Base-by-base conservation (phyloP, 371 early-diverging fungal genomes). In the Mucor irregularis region DNA sequence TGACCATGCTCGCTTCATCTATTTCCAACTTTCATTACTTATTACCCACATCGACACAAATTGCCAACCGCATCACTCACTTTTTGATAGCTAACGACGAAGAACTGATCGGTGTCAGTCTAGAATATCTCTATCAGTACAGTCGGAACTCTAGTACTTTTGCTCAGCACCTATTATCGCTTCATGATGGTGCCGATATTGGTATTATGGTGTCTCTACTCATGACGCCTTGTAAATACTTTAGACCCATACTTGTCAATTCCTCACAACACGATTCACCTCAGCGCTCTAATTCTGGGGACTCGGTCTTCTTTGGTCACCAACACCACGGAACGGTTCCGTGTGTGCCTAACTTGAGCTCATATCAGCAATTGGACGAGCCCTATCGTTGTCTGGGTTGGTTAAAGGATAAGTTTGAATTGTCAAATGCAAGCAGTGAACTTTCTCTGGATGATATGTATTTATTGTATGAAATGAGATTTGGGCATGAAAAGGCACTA, bases 111-210 rank as follows among this genome's bases (percentile, higher is more conserved):
- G 86, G 81, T 24, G 68, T 80, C 0, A 78, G 82, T n/a, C 58
- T 89, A 46, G 93, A 92, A 51, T 88, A 84, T 52, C 66, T 90
- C 1, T 90, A 89, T 52, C 83, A 86, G 57, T 88, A 80, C 54
- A 81, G 89, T 29, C 66, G 77, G 24, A 70, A 85, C 26, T 80
- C 79, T 11, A 66, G 64, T 8, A 69, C 74, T 7, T 77, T 83
- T 16, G 64, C 72, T 2, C 70, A 78, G 2, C 81, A 80, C 38
- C 61, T 84, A 14, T 54, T 81, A 8, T 60, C 64, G 22, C 53
- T 66, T 26, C 73, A 73, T 33, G 65, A 74, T 3, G 85, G 81
- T 39, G 78, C 82, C 14, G 74, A 80, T 57, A 70, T 84, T 45
- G 74, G 78, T 10, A 66, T 73, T 13, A 68, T 84, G 21, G 77